Evolutionary conservation across 2,329 filamentous ascomycete genomes (phyloP).

Genomic region (Curvularia sp.): DNA sequence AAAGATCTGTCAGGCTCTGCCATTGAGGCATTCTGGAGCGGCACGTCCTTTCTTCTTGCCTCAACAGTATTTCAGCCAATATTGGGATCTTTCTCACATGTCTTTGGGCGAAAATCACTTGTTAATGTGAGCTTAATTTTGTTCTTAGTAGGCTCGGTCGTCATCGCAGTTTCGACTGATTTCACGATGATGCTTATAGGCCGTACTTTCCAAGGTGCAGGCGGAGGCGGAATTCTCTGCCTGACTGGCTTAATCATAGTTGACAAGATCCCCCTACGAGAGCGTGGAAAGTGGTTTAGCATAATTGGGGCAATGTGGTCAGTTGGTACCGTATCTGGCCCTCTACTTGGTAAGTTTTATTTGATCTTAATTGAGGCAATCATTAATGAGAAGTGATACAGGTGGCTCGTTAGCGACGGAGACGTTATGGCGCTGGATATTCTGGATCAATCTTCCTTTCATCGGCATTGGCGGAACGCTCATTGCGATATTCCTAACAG

Average conservation of each 20-base stretch:
- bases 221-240: constrained; percentile 51
- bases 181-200: constrained; percentile 48
- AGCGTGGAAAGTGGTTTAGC: constrained; percentile 53
- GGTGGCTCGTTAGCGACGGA: constrained; percentile 60
- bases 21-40: constrained; percentile 71
- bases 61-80: constrained; percentile 67
- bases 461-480: constrained; percentile 41
- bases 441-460: constrained; percentile 69
- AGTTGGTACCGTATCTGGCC: constrained; percentile 62
- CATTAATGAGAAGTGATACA: too few species aligned
- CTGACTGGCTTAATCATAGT: constrained; percentile 55
- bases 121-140: constrained; percentile 51
- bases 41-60: constrained; percentile 72
- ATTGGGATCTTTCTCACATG: constrained; percentile 50
- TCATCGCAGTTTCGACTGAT: constrained; percentile 10
- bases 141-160: constrained; percentile 53
- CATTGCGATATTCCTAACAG: constrained; percentile 33
- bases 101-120: constrained; percentile 60
- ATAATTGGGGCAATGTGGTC: constrained; percentile 58
- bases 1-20: constrained; percentile 34
- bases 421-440: constrained; percentile 67
- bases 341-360: constrained; percentile 44
- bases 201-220: constrained; percentile 49
- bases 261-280: constrained; percentile 54
- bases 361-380: too few species aligned